These are phyloP conservation scores for Carex littledalei DNA, from an alignment of 176 grass and related monocot species.

Conservation along the genomic window DNA sequence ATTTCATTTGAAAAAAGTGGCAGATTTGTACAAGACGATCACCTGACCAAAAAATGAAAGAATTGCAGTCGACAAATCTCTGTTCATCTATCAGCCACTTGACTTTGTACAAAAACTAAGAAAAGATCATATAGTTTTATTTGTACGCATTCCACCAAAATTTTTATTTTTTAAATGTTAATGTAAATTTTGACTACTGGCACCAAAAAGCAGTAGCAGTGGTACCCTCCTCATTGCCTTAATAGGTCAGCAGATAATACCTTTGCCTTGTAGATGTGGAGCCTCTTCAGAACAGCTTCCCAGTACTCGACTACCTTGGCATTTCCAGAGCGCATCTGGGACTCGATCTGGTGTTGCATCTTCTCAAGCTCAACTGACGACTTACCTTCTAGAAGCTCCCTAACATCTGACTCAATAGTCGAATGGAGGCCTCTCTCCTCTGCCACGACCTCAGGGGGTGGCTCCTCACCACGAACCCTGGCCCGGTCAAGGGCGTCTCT, in stretches of 20 bases:
- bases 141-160: not conserved
- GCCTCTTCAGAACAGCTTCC: conserved; percentile 90
- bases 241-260: conserved; percentile 38
- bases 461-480: conserved; percentile 95
- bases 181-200: not conserved
- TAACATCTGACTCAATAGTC: conserved; percentile 89
- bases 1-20: not conserved
- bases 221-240: conserved; percentile 9
- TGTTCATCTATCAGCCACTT: not conserved
- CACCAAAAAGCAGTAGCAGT: not conserved
- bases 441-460: conserved; percentile 65
- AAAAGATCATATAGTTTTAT: not conserved
- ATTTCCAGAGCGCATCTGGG: conserved; percentile 88
- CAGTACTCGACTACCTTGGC: conserved; percentile 99
- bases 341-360: conserved; percentile 92
- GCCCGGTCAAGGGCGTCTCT: conserved; percentile 89
- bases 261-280: conserved; percentile 98
- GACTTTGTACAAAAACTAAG: not conserved
- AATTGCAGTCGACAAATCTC: not conserved
- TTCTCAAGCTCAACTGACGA: conserved; percentile 59
- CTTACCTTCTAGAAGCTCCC: conserved; percentile 76
- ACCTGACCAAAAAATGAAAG: not conserved
- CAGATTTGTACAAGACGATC: not conserved
- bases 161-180: not conserved
- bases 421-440: conserved; percentile 96